phyloP scores from a whole-genome alignment of 2,329 filamentous ascomycete genomes.

The Xylaria sp. region DNA sequence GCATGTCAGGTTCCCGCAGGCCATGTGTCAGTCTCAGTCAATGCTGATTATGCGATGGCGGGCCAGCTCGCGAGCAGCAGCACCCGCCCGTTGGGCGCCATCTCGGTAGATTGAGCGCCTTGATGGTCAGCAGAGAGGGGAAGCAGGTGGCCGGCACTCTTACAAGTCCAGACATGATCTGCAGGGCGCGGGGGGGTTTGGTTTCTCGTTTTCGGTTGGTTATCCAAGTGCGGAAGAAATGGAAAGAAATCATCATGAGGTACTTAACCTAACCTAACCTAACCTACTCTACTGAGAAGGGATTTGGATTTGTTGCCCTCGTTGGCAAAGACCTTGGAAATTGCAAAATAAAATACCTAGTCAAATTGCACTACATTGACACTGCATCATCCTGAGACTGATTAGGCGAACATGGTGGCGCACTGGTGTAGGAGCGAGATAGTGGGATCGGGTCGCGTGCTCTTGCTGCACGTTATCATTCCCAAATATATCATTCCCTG shows the following conservation, averaged over 20 bases:
- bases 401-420: constrained; percentile 22
- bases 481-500: constrained; percentile 16
- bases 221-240: neutral
- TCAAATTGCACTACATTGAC: constrained; percentile 13
- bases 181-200: constrained; percentile 22
- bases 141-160: constrained; percentile 1
- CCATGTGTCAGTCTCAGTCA: constrained; percentile 18
- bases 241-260: neutral
- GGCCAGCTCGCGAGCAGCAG: neutral
- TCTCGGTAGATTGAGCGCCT: neutral
- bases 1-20: neutral
- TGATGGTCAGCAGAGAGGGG: constrained; percentile 16
- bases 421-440: constrained; percentile 20
- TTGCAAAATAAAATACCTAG: neutral
- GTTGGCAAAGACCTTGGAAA: neutral
- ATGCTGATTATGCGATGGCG: constrained; percentile 26
- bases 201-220: neutral
- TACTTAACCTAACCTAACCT: neutral
- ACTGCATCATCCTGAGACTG: constrained; percentile 18
- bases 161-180: constrained; percentile 31
- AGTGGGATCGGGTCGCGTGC: constrained; percentile 37
- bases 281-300: neutral
- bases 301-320: neutral
- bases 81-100: neutral
- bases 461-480: constrained; percentile 29